phyloP scores from a whole-genome alignment of 2,329 filamentous ascomycete genomes.

The Talaromyces funiculosus region DNA sequence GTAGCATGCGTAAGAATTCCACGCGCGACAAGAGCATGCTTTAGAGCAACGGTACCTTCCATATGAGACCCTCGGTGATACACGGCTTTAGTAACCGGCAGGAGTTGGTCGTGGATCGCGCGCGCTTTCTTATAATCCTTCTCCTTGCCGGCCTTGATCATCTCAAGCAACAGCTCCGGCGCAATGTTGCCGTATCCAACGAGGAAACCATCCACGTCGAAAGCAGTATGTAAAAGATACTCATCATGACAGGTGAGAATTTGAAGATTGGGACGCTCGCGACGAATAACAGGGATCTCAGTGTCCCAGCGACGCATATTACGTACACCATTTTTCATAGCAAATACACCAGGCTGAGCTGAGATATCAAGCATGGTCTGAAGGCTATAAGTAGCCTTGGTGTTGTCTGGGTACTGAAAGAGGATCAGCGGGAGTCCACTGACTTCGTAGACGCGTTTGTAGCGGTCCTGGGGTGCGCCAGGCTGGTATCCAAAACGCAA shows the following conservation, averaged over 20 bases:
- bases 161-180: slow-evolving; percentile 45
- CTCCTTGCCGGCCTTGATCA: slow-evolving; percentile 48
- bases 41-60: slow-evolving; percentile 50
- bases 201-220: slow-evolving; percentile 50
- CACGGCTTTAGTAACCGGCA: slow-evolving; percentile 50
- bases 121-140: slow-evolving; percentile 46
- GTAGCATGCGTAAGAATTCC: slow-evolving; percentile 48
- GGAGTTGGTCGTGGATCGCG: slow-evolving; percentile 46
- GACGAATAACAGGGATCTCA: slow-evolving; percentile 50
- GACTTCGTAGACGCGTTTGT: slow-evolving; percentile 47
- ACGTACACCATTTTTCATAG: slow-evolving; percentile 54
- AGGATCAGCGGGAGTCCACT: slow-evolving; percentile 48
- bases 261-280: slow-evolving; percentile 45
- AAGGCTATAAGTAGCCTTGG: slow-evolving; percentile 49
- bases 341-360: slow-evolving; percentile 49
- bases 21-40: slow-evolving; percentile 48
- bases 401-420: slow-evolving; percentile 52
- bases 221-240: slow-evolving; percentile 48
- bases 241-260: slow-evolving; percentile 51
- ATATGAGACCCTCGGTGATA: slow-evolving; percentile 53
- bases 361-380: slow-evolving; percentile 51
- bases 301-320: slow-evolving; percentile 55
- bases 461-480: slow-evolving; percentile 49
- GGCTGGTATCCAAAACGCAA: slow-evolving; percentile 51
- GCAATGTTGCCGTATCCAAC: slow-evolving; percentile 53